Evolutionary conservation across 1,284 basidiomycete species (phyloP), one percentile per base, ranked within the genome.

Genomic region (Schizopora paradoxa): DNA sequence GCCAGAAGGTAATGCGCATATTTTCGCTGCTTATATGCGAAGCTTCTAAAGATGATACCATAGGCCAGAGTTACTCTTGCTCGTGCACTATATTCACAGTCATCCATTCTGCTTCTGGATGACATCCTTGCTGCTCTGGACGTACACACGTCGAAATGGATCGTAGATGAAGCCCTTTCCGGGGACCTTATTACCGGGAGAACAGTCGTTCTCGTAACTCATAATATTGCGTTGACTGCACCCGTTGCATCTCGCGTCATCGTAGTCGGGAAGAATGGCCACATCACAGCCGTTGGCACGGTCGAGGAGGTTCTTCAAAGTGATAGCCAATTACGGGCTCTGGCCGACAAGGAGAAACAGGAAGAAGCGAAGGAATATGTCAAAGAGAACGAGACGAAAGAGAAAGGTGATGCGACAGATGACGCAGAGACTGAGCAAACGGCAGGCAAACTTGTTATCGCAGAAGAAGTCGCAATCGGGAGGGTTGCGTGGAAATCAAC

Each of bases 141-240:
- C 54, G 68, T 69, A 0, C 61, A 71, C 35, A 73, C 70, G 5
- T 66, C 69, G 8, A 61, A 65, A 28, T 69, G 58, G 55, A 68
- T 73, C 49, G 63, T 71, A 22, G 67, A 69, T 43, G 63, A 70
- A 45, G 60, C 66, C 19, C 64, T 73, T 56, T 53, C 48, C 25
- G 65, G 68, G 7, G 62, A 66, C 33, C 52, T 73, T 11, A 57
- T 73, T 43, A 53, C 59, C 37, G 65, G 57, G 33, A 58, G 70
- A 26, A 73, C 70, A 1, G 57, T 72, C n/a, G 50, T 71, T 13
- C 58, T 72, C 8, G 65, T 71, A 19, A 43, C 41, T 1, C 41
- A 43, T 21, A 43, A 43, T 19, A 33, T 43, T 18, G 26, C 31
- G 2, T 26, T 43, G 7, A 16, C 27, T 5, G 60, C 62, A 7